Percentiles rank a stretch among this genome's conserved stretches.
Evolutionary conservation across 495 filamentous ascomycete genomes (phyloP).

Genomic region (Penicillium herquei): DNA sequence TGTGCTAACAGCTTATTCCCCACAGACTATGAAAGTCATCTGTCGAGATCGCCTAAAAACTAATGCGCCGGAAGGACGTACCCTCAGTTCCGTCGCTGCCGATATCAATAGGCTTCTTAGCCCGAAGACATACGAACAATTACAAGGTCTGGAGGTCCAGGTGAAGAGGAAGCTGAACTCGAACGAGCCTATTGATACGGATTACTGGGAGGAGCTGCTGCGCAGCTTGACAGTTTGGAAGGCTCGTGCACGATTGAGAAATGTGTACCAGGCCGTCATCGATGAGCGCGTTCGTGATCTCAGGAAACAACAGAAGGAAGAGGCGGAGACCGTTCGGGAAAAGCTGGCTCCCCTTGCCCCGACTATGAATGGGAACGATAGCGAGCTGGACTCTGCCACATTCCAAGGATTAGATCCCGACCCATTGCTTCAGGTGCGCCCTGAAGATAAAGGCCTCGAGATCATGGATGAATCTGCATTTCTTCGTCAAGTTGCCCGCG

Average conservation of each 20-base stretch:
- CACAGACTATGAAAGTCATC: slow-evolving; percentile 75
- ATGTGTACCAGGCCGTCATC: slow-evolving; percentile 75
- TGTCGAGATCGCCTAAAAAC: slow-evolving; percentile 74
- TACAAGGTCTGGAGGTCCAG: slow-evolving; percentile 79
- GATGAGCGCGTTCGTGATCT: slow-evolving; percentile 68
- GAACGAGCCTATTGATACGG: slow-evolving; percentile 89
- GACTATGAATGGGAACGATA: slow-evolving; percentile 7
- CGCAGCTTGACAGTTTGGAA: slow-evolving; percentile 86
- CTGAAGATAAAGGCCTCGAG: slow-evolving; percentile 66
- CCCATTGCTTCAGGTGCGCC: slow-evolving; percentile 63
- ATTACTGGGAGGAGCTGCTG: slow-evolving; percentile 95
- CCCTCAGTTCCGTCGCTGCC: slow-evolving; percentile 74
- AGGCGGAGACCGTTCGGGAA: slow-evolving; percentile 59
- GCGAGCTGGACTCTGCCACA: slow-evolving; percentile 15
- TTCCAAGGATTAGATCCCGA: slow-evolving; percentile 62
- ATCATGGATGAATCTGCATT: slow-evolving; percentile 62
- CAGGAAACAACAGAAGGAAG: slow-evolving; percentile 65
- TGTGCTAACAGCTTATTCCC: slow-evolving; percentile 20
- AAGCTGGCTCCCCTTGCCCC: slow-evolving; percentile 54
- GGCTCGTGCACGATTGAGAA: slow-evolving; percentile 80
- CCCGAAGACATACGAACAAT: slow-evolving; percentile 83
- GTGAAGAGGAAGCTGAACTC: slow-evolving; percentile 80
- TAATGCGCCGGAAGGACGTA: slow-evolving; percentile 67
- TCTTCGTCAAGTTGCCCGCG: slow-evolving; percentile 55
- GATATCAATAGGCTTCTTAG: slow-evolving; percentile 85